Percentiles rank a stretch among this genome's conserved stretches.
These are phyloP conservation scores for Metarhizium rileyi DNA, from an alignment of 2,329 filamentous ascomycete genomes.

Conservation along the genomic window DNA sequence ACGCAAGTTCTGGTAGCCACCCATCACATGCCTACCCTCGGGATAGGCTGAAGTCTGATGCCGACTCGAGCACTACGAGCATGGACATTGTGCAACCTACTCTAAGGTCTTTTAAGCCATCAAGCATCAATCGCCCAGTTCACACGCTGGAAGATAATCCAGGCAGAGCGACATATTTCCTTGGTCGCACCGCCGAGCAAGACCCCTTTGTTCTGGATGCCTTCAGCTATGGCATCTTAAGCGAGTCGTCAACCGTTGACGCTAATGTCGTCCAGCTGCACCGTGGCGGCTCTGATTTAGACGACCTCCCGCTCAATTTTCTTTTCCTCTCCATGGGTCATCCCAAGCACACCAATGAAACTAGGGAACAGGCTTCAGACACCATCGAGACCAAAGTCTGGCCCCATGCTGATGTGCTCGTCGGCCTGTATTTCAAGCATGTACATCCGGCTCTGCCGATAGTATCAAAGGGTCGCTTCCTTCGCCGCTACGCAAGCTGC, in stretches of 20 bases:
- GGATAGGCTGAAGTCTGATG: constrained; percentile 2
- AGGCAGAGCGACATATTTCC: constrained; percentile 32
- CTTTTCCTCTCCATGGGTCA: constrained; percentile 34
- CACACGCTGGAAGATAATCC: constrained; percentile 32
- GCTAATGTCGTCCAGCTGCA: constrained; percentile 34
- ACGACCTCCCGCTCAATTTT: constrained; percentile 35
- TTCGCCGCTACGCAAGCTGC: constrained; percentile 26
- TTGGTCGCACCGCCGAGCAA: constrained; percentile 36
- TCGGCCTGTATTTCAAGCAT: constrained; percentile 35
- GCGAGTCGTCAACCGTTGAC: constrained; percentile 32
- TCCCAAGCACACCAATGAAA: constrained; percentile 30
- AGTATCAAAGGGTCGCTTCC: constrained; percentile 34
- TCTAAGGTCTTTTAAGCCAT: constrained; percentile 7
- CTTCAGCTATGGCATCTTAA: constrained; percentile 36
- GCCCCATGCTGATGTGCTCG: constrained; percentile 28
- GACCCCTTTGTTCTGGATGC: constrained; percentile 36
- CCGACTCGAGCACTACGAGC: constrained; percentile 1
- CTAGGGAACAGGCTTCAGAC: constrained; percentile 28
- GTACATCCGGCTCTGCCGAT: constrained; percentile 35
- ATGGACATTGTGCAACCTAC: constrained; percentile 8
- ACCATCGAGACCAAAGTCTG: constrained; percentile 32
- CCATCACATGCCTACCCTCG: constrained; percentile 2
- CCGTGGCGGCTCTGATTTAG: constrained; percentile 21
- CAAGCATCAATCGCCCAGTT: constrained; percentile 6
- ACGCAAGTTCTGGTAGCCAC: background rate